Conservation (phyloP, 805 yeast species). For the Suhomyces emberorum region DNA sequence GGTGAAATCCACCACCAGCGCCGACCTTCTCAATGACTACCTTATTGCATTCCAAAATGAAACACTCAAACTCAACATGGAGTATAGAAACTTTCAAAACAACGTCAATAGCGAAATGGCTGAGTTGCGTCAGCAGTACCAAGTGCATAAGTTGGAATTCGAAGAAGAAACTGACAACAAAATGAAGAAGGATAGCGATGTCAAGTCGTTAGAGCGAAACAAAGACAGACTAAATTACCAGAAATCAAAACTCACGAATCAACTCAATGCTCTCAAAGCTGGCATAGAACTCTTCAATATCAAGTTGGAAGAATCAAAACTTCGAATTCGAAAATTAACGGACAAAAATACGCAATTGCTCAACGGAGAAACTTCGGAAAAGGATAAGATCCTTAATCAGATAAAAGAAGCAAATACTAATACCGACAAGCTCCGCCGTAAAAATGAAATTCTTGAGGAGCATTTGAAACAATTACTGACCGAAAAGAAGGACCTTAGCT, state of each 20-base stretch:
- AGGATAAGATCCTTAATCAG: conserved; percentile 16
- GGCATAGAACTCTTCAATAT: conserved; percentile 17
- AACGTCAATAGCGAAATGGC: conserved; percentile 12
- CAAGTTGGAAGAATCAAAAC: conserved; percentile 16
- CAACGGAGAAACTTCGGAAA: conserved; percentile 22
- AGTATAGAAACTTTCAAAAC: conserved; percentile 16
- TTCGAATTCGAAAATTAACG: conserved; percentile 17
- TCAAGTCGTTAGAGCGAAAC: conserved; percentile 28
- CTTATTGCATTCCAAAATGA: conserved; percentile 25
- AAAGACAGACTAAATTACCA: conserved; percentile 32
- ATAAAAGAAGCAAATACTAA: conserved; percentile 10
- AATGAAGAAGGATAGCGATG: conserved; percentile 26
- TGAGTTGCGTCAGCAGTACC: conserved; percentile 24
- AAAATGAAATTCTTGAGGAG: conserved; percentile 26
- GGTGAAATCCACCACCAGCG: conserved; percentile 16
- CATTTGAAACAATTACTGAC: conserved; percentile 15
- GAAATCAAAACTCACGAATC: conserved; percentile 27
- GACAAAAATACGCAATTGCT: conserved; percentile 23
- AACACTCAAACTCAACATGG: conserved; percentile 18
- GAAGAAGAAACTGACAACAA: conserved; percentile 33
- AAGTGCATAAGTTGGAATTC: conserved; percentile 34
- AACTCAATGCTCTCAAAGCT: conserved; percentile 18
- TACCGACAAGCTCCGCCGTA: conserved; percentile 17
- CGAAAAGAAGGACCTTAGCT: conserved; percentile 22
- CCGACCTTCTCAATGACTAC: conserved; percentile 21